Base-by-base conservation (phyloP, 306 rosid species). In the Senna tora region DNA sequence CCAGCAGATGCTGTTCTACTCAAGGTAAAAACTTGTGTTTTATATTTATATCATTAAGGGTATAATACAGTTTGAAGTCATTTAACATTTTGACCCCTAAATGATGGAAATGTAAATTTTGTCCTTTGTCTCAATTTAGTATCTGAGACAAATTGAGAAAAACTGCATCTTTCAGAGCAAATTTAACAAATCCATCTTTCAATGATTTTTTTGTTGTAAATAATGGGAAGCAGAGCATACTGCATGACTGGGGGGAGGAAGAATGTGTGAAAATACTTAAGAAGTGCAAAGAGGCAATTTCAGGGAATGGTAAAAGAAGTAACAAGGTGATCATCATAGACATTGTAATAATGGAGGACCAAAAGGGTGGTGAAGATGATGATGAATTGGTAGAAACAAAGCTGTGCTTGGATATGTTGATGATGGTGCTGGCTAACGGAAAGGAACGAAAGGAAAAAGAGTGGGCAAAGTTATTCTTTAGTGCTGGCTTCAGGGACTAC, bases 211-310 rank as follows among this genome's bases (percentile, higher is more conserved):
- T n/a, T n/a, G n/a, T n/a, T n/a, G n/a, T n/a, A n/a, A 34, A 69
- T 69, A 30, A 68, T 51, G 32, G 2, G 2, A 25, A 47, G 43
- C 74, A 82, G 86, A 73, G 74, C 75, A 69, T 82, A 56, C 57
- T 82, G 59, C 86, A 82, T 20, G 78, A 77, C 45, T 82, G 86
- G 86, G 71, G 30, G 7, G 80, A 82, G 9, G 83, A 74, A 25
- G 77, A 77, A 25, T 69, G 83, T 30, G 53, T 75, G 20, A 65
- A 69, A 36, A 74, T 82, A 74, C 78, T 82, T 2, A 58, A 50
- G 52, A 43, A 60, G 45, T 74, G 83, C 77, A 82, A 51, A 50
- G 86, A 74, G 67, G 80, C 86, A 43, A 57, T 82, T 15, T 15
- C 45, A 14, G 17, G 59, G 0, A 68, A 38, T 10, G 45, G 62